Percentiles rank a stretch among this genome's conserved stretches.
Conservation (phyloP, 2,329 filamentous ascomycete species). For the Chaetoscypha palmicola region DNA sequence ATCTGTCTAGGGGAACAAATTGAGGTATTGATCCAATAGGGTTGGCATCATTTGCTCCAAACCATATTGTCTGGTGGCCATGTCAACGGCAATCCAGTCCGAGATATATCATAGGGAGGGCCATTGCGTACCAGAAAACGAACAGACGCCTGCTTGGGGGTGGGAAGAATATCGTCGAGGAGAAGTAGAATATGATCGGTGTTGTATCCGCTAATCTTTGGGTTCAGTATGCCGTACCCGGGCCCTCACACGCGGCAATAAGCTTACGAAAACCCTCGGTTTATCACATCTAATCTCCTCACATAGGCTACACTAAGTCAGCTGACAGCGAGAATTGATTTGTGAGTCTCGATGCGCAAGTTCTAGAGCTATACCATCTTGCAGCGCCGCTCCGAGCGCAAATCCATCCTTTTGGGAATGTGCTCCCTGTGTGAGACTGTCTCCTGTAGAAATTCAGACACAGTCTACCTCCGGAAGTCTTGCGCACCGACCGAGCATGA, state of each 20-base stretch:
- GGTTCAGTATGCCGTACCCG: neutral
- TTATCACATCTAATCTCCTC: slow-evolving; percentile 4
- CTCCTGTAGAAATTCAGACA: neutral
- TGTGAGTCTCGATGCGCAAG: neutral
- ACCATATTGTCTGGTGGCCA: slow-evolving; percentile 1
- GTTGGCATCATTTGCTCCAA: slow-evolving; percentile 78
- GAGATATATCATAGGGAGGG: neutral
- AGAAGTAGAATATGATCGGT: slow-evolving; percentile 64
- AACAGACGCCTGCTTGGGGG: slow-evolving; percentile 51
- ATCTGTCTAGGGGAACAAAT: slow-evolving; percentile 65
- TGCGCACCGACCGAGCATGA: neutral
- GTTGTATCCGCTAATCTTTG: slow-evolving; percentile 59
- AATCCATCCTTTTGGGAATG: slow-evolving; percentile 1
- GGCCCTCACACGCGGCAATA: neutral
- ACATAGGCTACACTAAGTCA: slow-evolving; percentile 2
- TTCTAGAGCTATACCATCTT: neutral
- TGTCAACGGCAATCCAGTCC: neutral
- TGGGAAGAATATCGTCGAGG: slow-evolving; percentile 62
- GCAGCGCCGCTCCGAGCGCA: slow-evolving; percentile 1
- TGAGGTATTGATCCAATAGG: slow-evolving; percentile 57
- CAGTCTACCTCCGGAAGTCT: neutral
- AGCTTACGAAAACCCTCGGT: slow-evolving; percentile 5
- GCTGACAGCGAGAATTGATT: neutral
- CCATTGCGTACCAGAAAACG: slow-evolving; percentile 50
- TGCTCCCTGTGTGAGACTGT: slow-evolving; percentile 3